Base-by-base conservation (phyloP, 768 basidiomycete species). In the Lactarius sanguifluus region DNA sequence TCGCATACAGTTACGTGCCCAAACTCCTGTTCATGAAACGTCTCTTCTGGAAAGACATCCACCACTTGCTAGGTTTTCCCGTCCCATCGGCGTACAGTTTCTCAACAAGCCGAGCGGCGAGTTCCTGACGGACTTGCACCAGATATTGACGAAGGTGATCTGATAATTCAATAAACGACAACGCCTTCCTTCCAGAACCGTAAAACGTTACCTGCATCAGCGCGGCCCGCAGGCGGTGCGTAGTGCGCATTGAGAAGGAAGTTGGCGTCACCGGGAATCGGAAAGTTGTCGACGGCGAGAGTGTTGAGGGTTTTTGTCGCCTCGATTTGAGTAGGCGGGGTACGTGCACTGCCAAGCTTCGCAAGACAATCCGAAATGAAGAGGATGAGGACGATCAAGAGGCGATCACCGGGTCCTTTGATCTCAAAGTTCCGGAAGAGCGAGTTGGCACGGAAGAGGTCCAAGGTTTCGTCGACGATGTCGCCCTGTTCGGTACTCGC, bases 361-460 rank as follows among this genome's bases (percentile, higher is more conserved):
- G 92, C 86, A 59, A 99, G 87, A 76, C 96, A 98, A 79, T 99
- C 97, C 55, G 96, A 98, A 73, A 98, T 87, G 80, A 91, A 99
- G 75, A 99, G 90, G 77, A 98, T 97, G 73, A 98, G 87, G 76
- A 98, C 86, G 81, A 99, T 98, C 74, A 99, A 85, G 47, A 94
- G 88, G 65, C 96, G 89, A 82, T 97, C 96, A 60, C 95, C 94
- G 62, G 94, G 92, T 20, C 95, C 96, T 76, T 98, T 96, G 85
- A 99, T 98, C 82, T 99, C 97, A 73, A 98, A 99, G 80, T 98
- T 98, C 74, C 97, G 90, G 80, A 99, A 99, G 67, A 99, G 89
- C 43, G 96, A 97, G 79, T 99, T 99, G 74, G 96, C 96, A 63
- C 97, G 91, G 80, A 99, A 99, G 67, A 98, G 87, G 79, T 96